Conservation (phyloP, 495 filamentous ascomycete species). For the Delitschia confertaspora region DNA sequence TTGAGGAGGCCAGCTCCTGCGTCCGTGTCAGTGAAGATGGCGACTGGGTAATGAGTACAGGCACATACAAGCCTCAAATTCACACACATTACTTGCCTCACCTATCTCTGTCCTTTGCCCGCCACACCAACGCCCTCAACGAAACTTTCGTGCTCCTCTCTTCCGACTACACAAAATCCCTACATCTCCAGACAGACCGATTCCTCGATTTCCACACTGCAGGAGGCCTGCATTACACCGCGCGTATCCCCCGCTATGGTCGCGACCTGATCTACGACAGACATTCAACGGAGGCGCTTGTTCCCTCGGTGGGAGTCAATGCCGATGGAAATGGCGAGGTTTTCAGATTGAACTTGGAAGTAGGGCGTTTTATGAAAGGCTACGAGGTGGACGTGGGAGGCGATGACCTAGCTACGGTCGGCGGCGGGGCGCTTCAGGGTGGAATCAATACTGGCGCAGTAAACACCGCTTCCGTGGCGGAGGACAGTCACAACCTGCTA, state of each 20-base stretch:
- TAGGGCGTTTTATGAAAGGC: slow-evolving; percentile 78
- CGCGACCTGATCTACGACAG: slow-evolving; percentile 80
- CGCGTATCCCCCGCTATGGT: slow-evolving; percentile 83
- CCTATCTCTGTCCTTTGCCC: slow-evolving; percentile 80
- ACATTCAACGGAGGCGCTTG: slow-evolving; percentile 73
- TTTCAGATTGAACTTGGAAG: slow-evolving; percentile 81
- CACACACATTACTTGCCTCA: slow-evolving; percentile 92
- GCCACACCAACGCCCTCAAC: slow-evolving; percentile 90
- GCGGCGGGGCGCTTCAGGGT: slow-evolving; percentile 66
- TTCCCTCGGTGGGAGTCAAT: slow-evolving; percentile 83
- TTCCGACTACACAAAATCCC: slow-evolving; percentile 85
- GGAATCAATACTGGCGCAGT: slow-evolving; percentile 72
- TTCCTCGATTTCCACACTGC: slow-evolving; percentile 92
- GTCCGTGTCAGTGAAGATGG: slow-evolving; percentile 90
- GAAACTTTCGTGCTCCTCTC: slow-evolving; percentile 89
- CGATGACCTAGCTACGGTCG: slow-evolving; percentile 57
- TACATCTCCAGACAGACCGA: slow-evolving; percentile 88
- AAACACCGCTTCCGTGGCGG: slow-evolving; percentile 84
- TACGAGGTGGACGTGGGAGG: slow-evolving; percentile 78
- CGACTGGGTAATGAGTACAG: slow-evolving; percentile 96
- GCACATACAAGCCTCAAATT: slow-evolving; percentile 94
- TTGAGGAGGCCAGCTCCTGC: slow-evolving; percentile 94
- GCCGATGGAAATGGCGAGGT: slow-evolving; percentile 80
- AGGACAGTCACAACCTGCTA: slow-evolving; percentile 80
- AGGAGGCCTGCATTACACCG: slow-evolving; percentile 75